Base-by-base conservation (phyloP, 768 basidiomycete species). In the Suillus paluster region DNA sequence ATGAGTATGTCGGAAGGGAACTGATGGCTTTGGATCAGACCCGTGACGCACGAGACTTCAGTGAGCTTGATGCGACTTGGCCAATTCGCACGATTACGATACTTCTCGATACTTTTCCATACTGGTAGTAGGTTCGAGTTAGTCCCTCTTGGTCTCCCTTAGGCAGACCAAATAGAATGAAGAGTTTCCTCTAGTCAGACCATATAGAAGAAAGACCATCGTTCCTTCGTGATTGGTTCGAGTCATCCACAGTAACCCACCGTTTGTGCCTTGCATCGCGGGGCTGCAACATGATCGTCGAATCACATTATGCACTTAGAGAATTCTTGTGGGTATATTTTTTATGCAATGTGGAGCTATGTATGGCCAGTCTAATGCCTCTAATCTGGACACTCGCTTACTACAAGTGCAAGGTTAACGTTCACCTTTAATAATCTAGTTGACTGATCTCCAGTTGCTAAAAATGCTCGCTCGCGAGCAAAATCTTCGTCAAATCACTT, bases 21-120 rank as follows among this genome's bases (percentile, higher is more conserved):
- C 2, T 5, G 19, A 50, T 11, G 27, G 17, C 30, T 50, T 50
- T 50, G 5, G 19, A 12, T n/a, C n/a, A n/a, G 49, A 30, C 11
- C 14, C 38, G 38, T 38, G 38, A 38, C 38, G 12, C 38, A 38
- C 38, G 14, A 38, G 38, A 19, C 19, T 50, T 50, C 30, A 4
- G 38, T 33, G 30, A 50, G 11, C 19, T 30, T 50, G 49, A 50
- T 50, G 49, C 30, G 33, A 33, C 48, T 19, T 49, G 2, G 48
- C 48, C 48, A 17, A 27, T 50, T 50, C 49, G 33, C 49, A 50
- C 49, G 49, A 33, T 50, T 34, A 30, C 49, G 49, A 11, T 30
- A 33, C 30, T 30, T 30, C 30, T 30, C 6, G 30, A 30, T 30
- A 6, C 30, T 30, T 30, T 30, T 30, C 30, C 30, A 30, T 30